Evolutionary conservation across 1,284 basidiomycete genomes (phyloP).

Genomic region (Sphagnurus paluster): DNA sequence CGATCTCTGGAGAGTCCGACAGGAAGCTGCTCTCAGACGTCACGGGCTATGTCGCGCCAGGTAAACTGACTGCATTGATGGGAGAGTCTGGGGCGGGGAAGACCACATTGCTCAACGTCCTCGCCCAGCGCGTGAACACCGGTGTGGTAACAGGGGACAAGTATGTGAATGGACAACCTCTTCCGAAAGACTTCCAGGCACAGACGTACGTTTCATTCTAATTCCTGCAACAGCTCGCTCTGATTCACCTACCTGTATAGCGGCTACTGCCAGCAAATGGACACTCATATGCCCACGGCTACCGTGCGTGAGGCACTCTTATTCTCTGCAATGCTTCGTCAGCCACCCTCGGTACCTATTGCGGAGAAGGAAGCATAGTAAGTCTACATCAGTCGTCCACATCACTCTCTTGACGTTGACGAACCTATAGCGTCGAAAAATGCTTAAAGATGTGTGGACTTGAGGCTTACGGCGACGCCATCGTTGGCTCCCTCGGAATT

Average conservation of each 20-base stretch:
- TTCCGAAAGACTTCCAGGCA: constrained; percentile 75
- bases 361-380: constrained; percentile 81
- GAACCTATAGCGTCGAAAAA: constrained; percentile 58
- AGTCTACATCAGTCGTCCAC: too few species aligned
- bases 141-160: constrained; percentile 82
- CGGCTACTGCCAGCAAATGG: constrained; percentile 84
- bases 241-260: constrained; percentile 25
- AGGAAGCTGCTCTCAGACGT: constrained; percentile 75
- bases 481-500: constrained; percentile 76
- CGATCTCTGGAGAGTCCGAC: constrained; percentile 53
- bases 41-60: constrained; percentile 82
- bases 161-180: constrained; percentile 73
- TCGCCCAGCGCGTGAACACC: constrained; percentile 75
- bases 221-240: too few species aligned
- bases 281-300: constrained; percentile 68
- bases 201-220: too few species aligned
- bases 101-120: constrained; percentile 82
- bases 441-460: constrained; percentile 83
- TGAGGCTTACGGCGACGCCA: constrained; percentile 69
- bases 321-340: constrained; percentile 83
- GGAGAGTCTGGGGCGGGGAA: constrained; percentile 83
- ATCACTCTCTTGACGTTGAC: background rate
- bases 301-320: constrained; percentile 84
- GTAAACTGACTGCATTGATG: constrained; percentile 78
- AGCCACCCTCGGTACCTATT: constrained; percentile 64